Evolutionary conservation across 768 basidiomycete genomes (phyloP), one percentile per base, ranked within the genome.

Genomic region (Russula vinacea): DNA sequence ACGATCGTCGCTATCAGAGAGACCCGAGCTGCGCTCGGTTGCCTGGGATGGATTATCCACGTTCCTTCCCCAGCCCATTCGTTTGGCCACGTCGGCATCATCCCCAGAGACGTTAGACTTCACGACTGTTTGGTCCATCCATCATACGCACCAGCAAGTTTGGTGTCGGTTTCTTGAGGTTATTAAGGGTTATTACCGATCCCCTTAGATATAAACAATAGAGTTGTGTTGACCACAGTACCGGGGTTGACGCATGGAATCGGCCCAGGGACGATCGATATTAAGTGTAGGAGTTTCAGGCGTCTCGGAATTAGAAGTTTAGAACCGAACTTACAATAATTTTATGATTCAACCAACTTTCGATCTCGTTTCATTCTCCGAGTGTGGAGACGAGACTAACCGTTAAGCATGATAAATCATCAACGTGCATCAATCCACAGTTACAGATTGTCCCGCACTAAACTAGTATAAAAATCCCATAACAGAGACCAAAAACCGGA

Each of bases 201-300:
- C 70, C 60, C 13, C 68, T 66, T 54, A 85, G 78, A n/a, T n/a
- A 70, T 84, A 77, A 1, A 79, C 79, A 45, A 79, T 80, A 3
- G 81, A 78, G 58, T 82, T 78, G 47, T 75, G 73, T 37, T 84
- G 74, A 67, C 73, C 79, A 66, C 76, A 77, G 64, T 77, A 73
- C 62, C 79, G 78, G 49, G 74, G 73, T 55, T 67, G 67, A 45
- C 73, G 69, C 1, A 22, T n/a, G 32, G 55, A 57, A 33, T 40
- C 59, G 44, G 64, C 9, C 22, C 49, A 44, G 51, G 14, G 11
- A 39, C 19, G 56, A 35, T 57, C 19, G 16, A 33, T 26, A 40
- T 65, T 54, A 51, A 52, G 47, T 42, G 51, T 5, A 33, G 22
- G 37, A 29, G 39, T 10, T 16, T 58, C 52, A 39, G 50, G 32